Conservation (phyloP, 2,329 filamentous ascomycete genomes). For the Pseudocercospora vitis region DNA sequence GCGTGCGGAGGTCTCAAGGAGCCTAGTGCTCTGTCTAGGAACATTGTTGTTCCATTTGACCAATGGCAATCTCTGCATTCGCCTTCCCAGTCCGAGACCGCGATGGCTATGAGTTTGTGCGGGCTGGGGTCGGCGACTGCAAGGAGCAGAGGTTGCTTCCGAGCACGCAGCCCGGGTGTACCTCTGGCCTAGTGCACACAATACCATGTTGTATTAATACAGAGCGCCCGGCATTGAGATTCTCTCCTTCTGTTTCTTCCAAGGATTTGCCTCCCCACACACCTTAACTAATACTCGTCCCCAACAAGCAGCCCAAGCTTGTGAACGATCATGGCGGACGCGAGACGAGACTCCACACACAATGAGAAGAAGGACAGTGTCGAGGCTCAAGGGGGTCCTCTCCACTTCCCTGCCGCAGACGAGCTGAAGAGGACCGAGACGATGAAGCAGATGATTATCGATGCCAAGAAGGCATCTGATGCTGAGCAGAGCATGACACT, state of each 20-base stretch:
- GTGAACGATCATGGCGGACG: slow-evolving; percentile 6
- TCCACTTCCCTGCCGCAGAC: slow-evolving; percentile 33
- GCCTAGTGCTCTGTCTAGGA: background rate
- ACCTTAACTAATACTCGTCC: background rate
- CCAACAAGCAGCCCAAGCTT: background rate
- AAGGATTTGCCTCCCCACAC: slow-evolving; percentile 6
- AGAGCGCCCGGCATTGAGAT: slow-evolving; percentile 1
- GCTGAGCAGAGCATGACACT: slow-evolving; percentile 57
- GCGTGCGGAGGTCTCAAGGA: background rate
- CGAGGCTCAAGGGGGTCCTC: slow-evolving; percentile 15
- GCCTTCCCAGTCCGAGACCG: background rate
- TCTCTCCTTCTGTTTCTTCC: slow-evolving; percentile 4
- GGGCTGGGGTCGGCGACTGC: slow-evolving; percentile 3
- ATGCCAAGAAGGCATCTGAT: slow-evolving; percentile 48
- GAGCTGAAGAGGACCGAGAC: slow-evolving; percentile 33
- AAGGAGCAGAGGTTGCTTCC: background rate
- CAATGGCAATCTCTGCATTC: background rate
- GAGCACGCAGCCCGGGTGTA: slow-evolving; percentile 6
- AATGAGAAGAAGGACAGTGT: slow-evolving; percentile 8
- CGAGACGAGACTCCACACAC: background rate
- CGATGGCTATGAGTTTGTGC: background rate
- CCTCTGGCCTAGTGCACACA: background rate
- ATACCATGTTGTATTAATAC: slow-evolving; percentile 3
- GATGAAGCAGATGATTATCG: slow-evolving; percentile 38
- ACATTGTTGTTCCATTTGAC: slow-evolving; percentile 4